phyloP scores from a whole-genome alignment of 2,329 filamentous ascomycete species.

The Neurospora crassa region DNA sequence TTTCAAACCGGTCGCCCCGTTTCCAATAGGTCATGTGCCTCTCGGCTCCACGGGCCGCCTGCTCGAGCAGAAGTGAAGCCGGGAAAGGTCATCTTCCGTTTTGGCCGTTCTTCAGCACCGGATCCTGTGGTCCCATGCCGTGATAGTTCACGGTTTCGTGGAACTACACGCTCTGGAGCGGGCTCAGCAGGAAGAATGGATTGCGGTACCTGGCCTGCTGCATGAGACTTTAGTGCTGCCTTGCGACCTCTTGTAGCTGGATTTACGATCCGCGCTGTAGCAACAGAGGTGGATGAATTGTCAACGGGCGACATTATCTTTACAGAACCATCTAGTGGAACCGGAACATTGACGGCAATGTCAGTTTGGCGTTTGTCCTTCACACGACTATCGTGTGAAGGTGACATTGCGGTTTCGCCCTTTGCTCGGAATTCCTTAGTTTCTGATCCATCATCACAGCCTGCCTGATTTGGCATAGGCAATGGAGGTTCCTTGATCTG shows the following conservation, averaged over 20 bases:
- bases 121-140: conserved; percentile 3
- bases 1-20: conserved; percentile 40
- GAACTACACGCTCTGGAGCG: conserved; percentile 6
- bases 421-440: not conserved
- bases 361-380: not conserved
- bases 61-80: conserved; percentile 39
- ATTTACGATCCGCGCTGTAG: conserved; percentile 26
- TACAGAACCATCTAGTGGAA: not conserved
- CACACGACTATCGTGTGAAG: not conserved
- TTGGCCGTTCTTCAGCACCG: conserved; percentile 14
- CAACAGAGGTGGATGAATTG: not conserved
- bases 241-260: conserved; percentile 45
- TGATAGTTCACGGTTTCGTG: conserved; percentile 7
- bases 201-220: conserved; percentile 37
- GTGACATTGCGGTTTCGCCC: not conserved
- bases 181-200: conserved; percentile 29
- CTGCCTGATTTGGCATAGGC: not conserved
- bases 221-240: conserved; percentile 41
- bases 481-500: not conserved
- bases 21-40: conserved; percentile 58
- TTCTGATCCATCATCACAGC: not conserved
- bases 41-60: conserved; percentile 57
- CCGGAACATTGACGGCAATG: not conserved
- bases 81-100: conserved; percentile 25
- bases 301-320: not conserved